Evolutionary conservation across 495 filamentous ascomycete genomes (phyloP).

Genomic region (Penicillium malachiteum): DNA sequence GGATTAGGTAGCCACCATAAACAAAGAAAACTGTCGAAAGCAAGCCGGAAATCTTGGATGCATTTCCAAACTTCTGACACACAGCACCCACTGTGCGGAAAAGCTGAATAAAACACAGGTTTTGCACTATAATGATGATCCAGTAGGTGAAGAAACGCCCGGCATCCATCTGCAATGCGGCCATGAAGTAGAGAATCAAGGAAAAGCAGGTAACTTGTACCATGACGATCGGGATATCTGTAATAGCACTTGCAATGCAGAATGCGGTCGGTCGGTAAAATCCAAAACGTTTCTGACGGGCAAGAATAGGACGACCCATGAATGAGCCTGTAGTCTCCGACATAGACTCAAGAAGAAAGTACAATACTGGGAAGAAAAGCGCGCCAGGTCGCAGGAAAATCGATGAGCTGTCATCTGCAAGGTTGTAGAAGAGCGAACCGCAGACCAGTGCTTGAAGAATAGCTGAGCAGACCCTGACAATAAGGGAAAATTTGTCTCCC

Average conservation of each 20-base stretch:
- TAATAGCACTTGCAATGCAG: conserved; percentile 75
- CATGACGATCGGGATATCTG: conserved; percentile 69
- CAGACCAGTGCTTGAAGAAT: conserved; percentile 41
- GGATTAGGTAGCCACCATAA: conserved; percentile 83
- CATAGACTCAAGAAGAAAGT: conserved; percentile 39
- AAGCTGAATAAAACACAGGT: conserved; percentile 71
- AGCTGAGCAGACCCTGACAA: conserved; percentile 32
- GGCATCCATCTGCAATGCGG: conserved; percentile 60
- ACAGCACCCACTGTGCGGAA: conserved; percentile 76
- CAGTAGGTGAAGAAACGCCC: conserved; percentile 79
- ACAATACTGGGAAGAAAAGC: conserved; percentile 39
- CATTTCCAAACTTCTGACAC: conserved; percentile 80
- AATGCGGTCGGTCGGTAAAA: conserved; percentile 79
- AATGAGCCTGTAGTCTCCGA: conserved; percentile 41
- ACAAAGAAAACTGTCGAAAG: conserved; percentile 78
- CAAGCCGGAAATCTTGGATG: conserved; percentile 73
- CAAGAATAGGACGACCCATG: conserved; percentile 44
- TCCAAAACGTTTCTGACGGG: conserved; percentile 53
- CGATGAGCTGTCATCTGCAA: conserved; percentile 35
- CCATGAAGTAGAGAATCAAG: conserved; percentile 80
- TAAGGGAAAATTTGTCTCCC: conserved; percentile 37
- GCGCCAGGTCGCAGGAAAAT: conserved; percentile 42
- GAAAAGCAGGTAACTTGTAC: conserved; percentile 68
- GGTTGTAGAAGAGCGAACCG: conserved; percentile 44
- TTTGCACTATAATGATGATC: conserved; percentile 65